Percentiles rank a stretch among this genome's conserved stretches.
phyloP scores from a whole-genome alignment of 257 asterid genomes.

The Solanum appendiculatum region DNA sequence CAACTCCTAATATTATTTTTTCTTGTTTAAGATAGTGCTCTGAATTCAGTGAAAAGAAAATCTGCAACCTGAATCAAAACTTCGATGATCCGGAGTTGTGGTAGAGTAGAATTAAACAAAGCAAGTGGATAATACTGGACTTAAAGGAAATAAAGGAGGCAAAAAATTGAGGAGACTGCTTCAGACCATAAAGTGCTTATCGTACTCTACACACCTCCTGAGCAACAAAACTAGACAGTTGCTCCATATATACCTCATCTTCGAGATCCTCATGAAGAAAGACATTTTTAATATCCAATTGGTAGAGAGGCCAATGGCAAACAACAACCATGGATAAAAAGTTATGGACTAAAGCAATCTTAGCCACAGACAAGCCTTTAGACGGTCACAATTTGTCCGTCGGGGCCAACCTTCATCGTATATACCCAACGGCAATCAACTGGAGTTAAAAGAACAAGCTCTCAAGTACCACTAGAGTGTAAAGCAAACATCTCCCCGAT shows the following conservation, averaged over 20 bases:
- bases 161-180: background rate
- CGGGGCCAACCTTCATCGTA: background rate
- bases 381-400: background rate
- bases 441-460: background rate
- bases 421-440: background rate
- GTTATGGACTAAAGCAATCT: background rate
- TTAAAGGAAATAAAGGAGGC: background rate
- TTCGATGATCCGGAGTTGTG: background rate
- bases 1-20: background rate
- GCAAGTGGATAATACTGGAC: background rate
- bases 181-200: background rate
- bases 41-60: background rate
- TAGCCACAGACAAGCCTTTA: background rate
- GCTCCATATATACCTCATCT: background rate
- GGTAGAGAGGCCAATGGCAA: background rate
- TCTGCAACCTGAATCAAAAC: background rate
- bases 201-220: background rate
- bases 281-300: background rate
- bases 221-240: background rate
- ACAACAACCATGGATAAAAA: background rate
- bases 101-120: background rate
- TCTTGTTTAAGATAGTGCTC: background rate
- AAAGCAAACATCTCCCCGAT: background rate
- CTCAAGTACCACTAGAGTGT: background rate
- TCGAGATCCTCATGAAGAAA: background rate